Conservation (phyloP, 257 asterid species). For the Capsicum pubescens region DNA sequence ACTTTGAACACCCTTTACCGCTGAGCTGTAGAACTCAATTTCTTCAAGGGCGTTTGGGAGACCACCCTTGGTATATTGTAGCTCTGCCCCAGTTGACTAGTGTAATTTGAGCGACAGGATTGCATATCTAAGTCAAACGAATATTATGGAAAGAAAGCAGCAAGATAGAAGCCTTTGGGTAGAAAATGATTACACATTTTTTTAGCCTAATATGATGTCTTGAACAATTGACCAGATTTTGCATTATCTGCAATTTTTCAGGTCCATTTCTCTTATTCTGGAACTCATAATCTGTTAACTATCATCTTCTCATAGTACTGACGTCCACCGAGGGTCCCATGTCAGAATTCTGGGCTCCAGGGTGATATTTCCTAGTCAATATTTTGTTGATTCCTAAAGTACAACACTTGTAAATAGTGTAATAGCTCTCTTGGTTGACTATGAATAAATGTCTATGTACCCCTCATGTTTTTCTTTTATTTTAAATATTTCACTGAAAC, state of each 20-base stretch:
- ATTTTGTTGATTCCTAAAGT: not conserved
- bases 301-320: not conserved
- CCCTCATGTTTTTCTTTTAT: not conserved
- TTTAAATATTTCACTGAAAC: not conserved
- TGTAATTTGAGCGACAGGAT: not conserved
- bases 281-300: not conserved
- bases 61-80: no score
- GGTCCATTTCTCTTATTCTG: not conserved
- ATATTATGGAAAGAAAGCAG: not conserved
- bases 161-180: not conserved
- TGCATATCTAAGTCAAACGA: not conserved
- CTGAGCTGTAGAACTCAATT: no score
- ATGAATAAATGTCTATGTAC: not conserved
- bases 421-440: not conserved
- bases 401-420: not conserved
- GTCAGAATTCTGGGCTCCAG: not conserved
- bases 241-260: not conserved
- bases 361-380: not conserved
- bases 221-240: constrained; percentile 1
- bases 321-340: not conserved
- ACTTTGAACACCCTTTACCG: no score
- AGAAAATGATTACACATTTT: not conserved
- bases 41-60: no score
- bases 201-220: not conserved
- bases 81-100: no score